These are phyloP conservation scores for Pythium aristosporum DNA, from an alignment of 352 stramenopile genomes.

Conservation along the genomic window DNA sequence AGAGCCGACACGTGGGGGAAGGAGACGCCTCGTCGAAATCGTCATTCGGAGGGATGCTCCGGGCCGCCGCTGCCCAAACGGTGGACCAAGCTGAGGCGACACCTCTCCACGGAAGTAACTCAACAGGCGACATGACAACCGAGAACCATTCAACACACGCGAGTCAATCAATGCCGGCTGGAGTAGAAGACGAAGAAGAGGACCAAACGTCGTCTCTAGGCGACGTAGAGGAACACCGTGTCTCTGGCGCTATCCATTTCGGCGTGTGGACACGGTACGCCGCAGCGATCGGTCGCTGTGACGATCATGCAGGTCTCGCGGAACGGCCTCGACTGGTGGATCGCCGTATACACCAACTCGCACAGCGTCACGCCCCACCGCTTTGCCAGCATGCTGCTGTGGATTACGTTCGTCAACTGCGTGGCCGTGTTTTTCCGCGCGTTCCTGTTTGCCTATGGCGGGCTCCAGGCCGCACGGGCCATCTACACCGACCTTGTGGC, in stretches of 20 bases:
- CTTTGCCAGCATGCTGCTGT: constrained; percentile 61
- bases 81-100: constrained; percentile 39
- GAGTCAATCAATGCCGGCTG: too few species aligned
- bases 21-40: too few species aligned
- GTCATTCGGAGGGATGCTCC: too few species aligned
- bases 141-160: too few species aligned
- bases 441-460: constrained; percentile 84
- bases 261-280: constrained; percentile 69
- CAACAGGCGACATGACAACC: too few species aligned
- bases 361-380: constrained; percentile 41
- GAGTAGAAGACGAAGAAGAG: not conserved
- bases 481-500: constrained; percentile 60
- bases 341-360: constrained; percentile 74
- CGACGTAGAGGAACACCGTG: constrained; percentile 61
- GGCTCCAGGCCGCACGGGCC: constrained; percentile 57
- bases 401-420: constrained; percentile 70
- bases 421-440: constrained; percentile 69
- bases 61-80: too few species aligned
- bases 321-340: constrained; percentile 84
- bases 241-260: constrained; percentile 48
- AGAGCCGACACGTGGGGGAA: too few species aligned
- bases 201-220: constrained; percentile 4
- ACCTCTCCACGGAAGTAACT: too few species aligned
- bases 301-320: constrained; percentile 75
- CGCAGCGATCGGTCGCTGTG: constrained; percentile 51